Evolutionary conservation across 192 early-diverging fungal genomes (phyloP), one percentile per base, ranked within the genome.

Genomic region (Entomortierella parvispora): DNA sequence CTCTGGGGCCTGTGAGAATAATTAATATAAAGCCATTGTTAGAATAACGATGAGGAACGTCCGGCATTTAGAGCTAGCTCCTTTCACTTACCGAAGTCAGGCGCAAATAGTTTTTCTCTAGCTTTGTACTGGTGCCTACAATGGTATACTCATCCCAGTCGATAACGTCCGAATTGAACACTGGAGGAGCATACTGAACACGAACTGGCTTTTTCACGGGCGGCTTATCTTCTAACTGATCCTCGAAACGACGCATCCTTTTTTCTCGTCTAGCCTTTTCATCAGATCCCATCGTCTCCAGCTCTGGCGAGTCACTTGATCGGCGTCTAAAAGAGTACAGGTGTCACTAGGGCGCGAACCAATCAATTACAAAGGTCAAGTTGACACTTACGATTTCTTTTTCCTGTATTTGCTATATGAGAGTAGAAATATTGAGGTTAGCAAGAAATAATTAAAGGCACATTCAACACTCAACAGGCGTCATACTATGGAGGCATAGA

Each of bases 21-120:
- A 4, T 25, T 34, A 37, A 69, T 37, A 25, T 64, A 50, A 9
- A 26, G 32, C 66, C 20, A 46, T 26, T 43, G 63, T 26, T 25
- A 17, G 45, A 44, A 25, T 75, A 51, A 58, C 42, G 23, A 68
- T 28, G 23, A 28, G 40, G 31, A 2, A 43, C 25, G 25, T 17
- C 9, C n/a, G 42, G n/a, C 57, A 25, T 22, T 26, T 31, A 58
- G 14, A 17, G 20, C 42, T n/a, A 71, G 20, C 15, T 31, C 7
- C 20, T 25, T 33, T 29, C 25, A 77, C 84, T 48, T 84, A 93
- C 91, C 25, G 91, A 90, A 17, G 97, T 99, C 65, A 99, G 83
- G n/a, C 97, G 87, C 50, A 98, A 79, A 74, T 98, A 99, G 55
- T 81, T 81, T 81, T 99, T 99, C 78, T 98, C 95, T n/a, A 99